A percentile compares a stretch with the other conserved stretches of the same genome.
These are phyloP conservation scores for Cornus controversa DNA, from an alignment of 148 eudicot species.

Conservation along the genomic window DNA sequence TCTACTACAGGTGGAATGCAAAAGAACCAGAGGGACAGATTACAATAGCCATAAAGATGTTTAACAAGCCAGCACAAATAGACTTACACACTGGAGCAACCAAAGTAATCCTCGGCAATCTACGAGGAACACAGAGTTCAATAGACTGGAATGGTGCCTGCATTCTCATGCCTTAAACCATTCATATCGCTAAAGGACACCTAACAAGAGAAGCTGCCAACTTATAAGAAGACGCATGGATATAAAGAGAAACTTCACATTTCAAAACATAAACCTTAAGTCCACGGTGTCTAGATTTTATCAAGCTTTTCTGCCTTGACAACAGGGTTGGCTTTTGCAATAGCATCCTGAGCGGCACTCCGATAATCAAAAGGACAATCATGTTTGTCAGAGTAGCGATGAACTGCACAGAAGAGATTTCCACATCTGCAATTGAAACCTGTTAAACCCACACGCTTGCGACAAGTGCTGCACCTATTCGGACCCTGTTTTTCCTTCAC, in stretches of 20 bases:
- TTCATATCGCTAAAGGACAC: background rate
- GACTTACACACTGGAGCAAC: no score
- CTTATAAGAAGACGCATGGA: background rate
- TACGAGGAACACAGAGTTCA: no score
- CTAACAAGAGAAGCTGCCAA: background rate
- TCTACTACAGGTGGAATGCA: no score
- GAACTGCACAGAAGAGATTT: conserved; percentile 27
- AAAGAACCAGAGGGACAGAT: no score
- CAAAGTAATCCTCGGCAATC: no score
- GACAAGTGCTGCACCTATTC: conserved; percentile 28
- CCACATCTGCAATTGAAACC: conserved; percentile 35
- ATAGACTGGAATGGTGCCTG: no score
- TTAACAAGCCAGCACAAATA: no score
- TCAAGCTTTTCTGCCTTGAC: conserved; percentile 30
- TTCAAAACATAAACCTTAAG: background rate
- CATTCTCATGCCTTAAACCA: background rate
- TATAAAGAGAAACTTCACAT: background rate
- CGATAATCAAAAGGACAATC: conserved; percentile 29
- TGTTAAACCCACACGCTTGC: conserved; percentile 30
- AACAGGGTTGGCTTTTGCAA: conserved; percentile 30
- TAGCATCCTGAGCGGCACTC: conserved; percentile 22
- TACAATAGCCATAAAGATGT: no score
- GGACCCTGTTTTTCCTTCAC: conserved; percentile 24
- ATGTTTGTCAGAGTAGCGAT: conserved; percentile 38
- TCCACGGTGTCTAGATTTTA: conserved; percentile 14